Conservation (phyloP, 192 early-diverging fungal genomes). For the Coemansia sp. region DNA sequence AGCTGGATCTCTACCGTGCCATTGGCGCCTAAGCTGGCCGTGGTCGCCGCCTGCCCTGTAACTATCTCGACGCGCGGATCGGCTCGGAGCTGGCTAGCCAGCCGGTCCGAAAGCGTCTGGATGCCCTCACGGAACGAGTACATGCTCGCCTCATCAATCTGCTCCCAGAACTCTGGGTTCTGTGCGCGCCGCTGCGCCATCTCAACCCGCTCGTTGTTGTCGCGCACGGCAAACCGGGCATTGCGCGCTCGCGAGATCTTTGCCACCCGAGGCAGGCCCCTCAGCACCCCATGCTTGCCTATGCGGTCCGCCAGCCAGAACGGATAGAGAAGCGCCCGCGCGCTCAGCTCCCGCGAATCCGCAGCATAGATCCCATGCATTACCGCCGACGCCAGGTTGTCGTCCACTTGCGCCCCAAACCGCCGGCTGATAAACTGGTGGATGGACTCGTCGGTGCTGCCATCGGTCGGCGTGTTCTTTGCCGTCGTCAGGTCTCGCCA, state of each 20-base stretch:
- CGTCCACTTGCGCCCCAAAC: constrained; percentile 66
- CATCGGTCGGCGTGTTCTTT: constrained; percentile 1
- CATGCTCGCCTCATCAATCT: constrained; percentile 62
- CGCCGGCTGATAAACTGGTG: constrained; percentile 72
- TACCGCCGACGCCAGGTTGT: constrained; percentile 80
- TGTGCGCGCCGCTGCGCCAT: constrained; percentile 14
- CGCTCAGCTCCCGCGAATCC: constrained; percentile 68
- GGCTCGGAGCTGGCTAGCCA: constrained; percentile 50
- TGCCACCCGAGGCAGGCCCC: constrained; percentile 23
- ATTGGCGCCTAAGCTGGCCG: constrained; percentile 25
- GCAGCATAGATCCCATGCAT: constrained; percentile 95
- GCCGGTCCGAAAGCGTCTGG: constrained; percentile 57
- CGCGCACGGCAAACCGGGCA: constrained; percentile 11
- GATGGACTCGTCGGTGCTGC: constrained; percentile 76
- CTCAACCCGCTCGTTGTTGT: constrained; percentile 9
- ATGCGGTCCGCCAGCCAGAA: constrained; percentile 63
- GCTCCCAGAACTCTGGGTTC: constrained; percentile 54
- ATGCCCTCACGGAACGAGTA: constrained; percentile 79
- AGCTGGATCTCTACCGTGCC: constrained; percentile 23
- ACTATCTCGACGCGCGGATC: constrained; percentile 57
- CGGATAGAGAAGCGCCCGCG: constrained; percentile 64
- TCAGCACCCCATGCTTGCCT: constrained; percentile 19
- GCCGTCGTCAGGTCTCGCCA: constrained; percentile 23
- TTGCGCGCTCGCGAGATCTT: constrained; percentile 24
- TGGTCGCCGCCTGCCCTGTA: constrained; percentile 39